Conservation (phyloP, 352 stramenopile species). For the Globisporangium perplexum region DNA sequence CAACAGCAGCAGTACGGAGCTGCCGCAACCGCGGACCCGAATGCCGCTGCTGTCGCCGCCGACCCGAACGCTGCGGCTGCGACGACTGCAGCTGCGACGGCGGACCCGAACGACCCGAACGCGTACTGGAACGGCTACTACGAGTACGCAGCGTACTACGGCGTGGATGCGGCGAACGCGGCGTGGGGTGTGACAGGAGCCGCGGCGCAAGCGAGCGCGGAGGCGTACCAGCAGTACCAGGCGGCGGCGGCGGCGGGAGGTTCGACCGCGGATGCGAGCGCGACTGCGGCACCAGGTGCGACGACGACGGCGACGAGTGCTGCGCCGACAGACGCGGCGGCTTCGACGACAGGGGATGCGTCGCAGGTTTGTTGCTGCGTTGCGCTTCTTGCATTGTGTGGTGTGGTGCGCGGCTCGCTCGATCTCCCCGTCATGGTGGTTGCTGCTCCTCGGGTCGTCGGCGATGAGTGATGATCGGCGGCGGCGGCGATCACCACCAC, state of each 20-base stretch:
- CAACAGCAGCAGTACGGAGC: conserved; percentile 68
- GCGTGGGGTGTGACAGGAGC: conserved; percentile 81
- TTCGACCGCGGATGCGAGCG: neutral
- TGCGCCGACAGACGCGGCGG: conserved; percentile 3
- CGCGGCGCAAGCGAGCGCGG: conserved; percentile 57
- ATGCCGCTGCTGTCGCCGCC: neutral
- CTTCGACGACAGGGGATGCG: conserved; percentile 14
- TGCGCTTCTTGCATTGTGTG: conserved; percentile 21
- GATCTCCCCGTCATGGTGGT: conserved; percentile 14
- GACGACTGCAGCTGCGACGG: conserved; percentile 4
- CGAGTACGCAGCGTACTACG: conserved; percentile 87
- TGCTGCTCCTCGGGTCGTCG: conserved; percentile 9
- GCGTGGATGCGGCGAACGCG: conserved; percentile 76
- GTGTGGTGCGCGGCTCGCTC: conserved; percentile 5
- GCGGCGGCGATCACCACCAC: conserved; percentile 33
- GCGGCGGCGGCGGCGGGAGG: conserved; percentile 29
- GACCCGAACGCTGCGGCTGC: conserved; percentile 8
- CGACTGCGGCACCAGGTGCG: conserved; percentile 1
- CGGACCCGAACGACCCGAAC: conserved; percentile 83
- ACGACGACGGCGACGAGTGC: neutral
- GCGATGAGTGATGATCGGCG: conserved; percentile 11
- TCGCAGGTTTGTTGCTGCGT: conserved; percentile 65
- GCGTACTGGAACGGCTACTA: conserved; percentile 89
- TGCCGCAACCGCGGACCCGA: conserved; percentile 6
- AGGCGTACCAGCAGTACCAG: conserved; percentile 71